A percentile compares a stretch with the other conserved stretches of the same genome.
Conservation (phyloP, 805 yeast species). For the Saccharomycopsis amapae region DNA sequence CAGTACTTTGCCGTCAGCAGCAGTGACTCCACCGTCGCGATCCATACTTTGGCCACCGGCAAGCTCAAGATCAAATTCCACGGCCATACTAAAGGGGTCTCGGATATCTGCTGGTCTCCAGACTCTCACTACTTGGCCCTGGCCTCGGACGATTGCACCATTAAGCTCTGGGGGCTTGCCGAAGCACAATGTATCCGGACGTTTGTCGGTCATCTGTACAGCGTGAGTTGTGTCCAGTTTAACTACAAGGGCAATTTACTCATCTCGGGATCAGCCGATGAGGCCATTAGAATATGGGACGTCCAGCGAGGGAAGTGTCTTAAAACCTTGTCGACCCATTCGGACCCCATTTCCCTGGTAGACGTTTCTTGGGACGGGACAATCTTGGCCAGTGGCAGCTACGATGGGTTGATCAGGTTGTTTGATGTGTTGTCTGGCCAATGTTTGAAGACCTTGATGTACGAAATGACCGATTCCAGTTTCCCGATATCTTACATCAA, state of each 20-base stretch:
- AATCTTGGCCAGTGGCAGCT: constrained; percentile 76
- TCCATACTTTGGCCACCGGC: constrained; percentile 45
- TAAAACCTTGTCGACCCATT: constrained; percentile 83
- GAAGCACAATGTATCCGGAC: constrained; percentile 36
- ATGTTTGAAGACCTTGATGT: constrained; percentile 82
- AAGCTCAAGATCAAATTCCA: constrained; percentile 27
- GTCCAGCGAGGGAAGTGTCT: constrained; percentile 58
- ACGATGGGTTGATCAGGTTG: constrained; percentile 83
- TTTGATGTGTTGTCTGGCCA: constrained; percentile 88
- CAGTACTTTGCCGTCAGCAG: constrained; percentile 48
- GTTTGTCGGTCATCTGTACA: constrained; percentile 76
- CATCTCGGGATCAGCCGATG: constrained; percentile 82
- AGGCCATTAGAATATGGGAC: constrained; percentile 89
- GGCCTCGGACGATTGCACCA: constrained; percentile 78
- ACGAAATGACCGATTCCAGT: constrained; percentile 63
- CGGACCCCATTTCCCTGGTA: constrained; percentile 78
- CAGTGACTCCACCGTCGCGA: constrained; percentile 49
- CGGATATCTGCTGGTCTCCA: constrained; percentile 74
- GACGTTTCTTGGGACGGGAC: constrained; percentile 75
- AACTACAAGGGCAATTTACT: constrained; percentile 70
- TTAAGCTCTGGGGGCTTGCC: constrained; percentile 64
- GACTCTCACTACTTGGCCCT: constrained; percentile 68
- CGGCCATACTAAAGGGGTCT: constrained; percentile 68
- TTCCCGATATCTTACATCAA: constrained; percentile 71
- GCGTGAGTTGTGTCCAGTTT: constrained; percentile 66